Base-by-base conservation (phyloP, 1,284 basidiomycete species). In the Cronartium ribicola region DNA sequence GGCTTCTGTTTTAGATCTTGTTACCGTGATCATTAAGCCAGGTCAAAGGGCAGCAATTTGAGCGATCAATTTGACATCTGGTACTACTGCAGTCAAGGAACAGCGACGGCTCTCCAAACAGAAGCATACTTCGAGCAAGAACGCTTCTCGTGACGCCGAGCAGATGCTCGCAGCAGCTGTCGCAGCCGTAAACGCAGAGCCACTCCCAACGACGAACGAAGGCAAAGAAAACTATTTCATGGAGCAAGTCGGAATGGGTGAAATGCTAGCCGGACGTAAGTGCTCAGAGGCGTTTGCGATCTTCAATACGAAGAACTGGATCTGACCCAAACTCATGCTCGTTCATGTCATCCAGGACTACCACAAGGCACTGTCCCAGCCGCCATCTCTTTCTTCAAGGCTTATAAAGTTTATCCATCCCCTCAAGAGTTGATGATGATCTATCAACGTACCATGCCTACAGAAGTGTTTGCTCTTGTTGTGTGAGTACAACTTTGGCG, bases 341-440 rank as follows among this genome's bases (percentile, higher is more conserved):
- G 7, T 29, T 11, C 14, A 41, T 22, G 20, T 67, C 77, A 78
- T 64, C 77, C 78, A 60, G 78, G 78, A 74, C 79, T 80, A 37
- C 70, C 78, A 20, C 73, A 78, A 59, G 78, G 77, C 71, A 77
- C 80, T 63, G 76, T 81, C 43, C 78, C 78, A 36, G 80, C 81
- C 2, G 79, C 81, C 3, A 77, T 78, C 60, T 79, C 80, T n/a
- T 81, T 81, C 75, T 80, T 79, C 77, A 78, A 77, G 75, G 81
- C 79, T 41, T 76, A 80, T 71, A 81, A 81, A 75, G 80, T 80
- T 72, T 81, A 81, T 71, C 80, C 80, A 3, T 76, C 77, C 39
- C 80, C 80, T 17, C 76, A 80, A 41, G 81, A 81, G 76, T 77
- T 81, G 17, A 77, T 81, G 76, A 78, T 79, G 78, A 81, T 81